These are phyloP conservation scores for Podospora tetraspora DNA, from an alignment of 495 filamentous ascomycete species.

Conservation along the genomic window DNA sequence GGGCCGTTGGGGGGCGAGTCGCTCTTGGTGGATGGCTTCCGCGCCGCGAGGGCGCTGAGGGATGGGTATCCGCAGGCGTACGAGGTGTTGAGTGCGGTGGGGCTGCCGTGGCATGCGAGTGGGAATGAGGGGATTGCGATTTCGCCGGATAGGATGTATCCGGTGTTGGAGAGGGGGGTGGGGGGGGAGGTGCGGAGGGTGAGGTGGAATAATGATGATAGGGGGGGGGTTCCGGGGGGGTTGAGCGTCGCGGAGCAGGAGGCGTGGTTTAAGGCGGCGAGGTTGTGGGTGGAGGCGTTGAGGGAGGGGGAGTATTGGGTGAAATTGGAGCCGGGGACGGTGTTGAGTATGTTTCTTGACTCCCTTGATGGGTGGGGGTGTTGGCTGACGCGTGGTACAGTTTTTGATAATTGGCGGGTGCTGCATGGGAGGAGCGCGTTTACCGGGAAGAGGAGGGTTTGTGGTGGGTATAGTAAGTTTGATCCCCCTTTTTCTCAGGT, in stretches of 20 bases:
- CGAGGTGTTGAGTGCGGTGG: constrained; percentile 42
- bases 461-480: constrained; percentile 77
- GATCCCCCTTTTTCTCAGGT: neutral
- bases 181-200: constrained; percentile 56
- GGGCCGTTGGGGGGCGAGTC: constrained; percentile 56
- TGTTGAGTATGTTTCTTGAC: constrained; percentile 60
- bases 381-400: constrained; percentile 31
- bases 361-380: neutral
- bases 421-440: constrained; percentile 80
- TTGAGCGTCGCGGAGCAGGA: constrained; percentile 25
- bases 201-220: constrained; percentile 89
- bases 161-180: constrained; percentile 57
- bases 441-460: constrained; percentile 77
- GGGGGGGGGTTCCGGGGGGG: constrained; percentile 53
- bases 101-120: constrained; percentile 69
- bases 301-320: constrained; percentile 60
- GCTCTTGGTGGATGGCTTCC: constrained; percentile 78
- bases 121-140: constrained; percentile 81
- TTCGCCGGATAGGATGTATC: constrained; percentile 57
- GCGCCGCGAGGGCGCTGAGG: constrained; percentile 55
- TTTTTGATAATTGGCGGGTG: constrained; percentile 95
- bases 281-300: constrained; percentile 58
- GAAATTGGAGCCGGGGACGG: constrained; percentile 69
- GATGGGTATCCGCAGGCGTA: constrained; percentile 47
- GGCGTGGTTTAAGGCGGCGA: constrained; percentile 74